Evolutionary conservation across 2,329 filamentous ascomycete species (phyloP).

Genomic region (Aspergillus eucalypticola): DNA sequence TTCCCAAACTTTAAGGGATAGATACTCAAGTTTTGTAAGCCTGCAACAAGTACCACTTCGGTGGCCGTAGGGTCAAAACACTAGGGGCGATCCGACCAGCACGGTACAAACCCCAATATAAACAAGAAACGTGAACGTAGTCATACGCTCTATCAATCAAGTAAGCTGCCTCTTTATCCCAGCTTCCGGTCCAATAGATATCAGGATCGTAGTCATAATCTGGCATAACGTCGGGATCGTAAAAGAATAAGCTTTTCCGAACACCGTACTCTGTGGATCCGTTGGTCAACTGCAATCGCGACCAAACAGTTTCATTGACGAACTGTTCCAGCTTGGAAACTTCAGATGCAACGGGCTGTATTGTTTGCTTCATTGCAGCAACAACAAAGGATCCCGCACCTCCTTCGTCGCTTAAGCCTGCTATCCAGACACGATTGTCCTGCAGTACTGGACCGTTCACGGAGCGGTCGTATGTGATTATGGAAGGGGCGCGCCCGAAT

Average conservation of each 20-base stretch:
- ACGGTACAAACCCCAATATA: slow-evolving; percentile 61
- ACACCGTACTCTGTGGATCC: slow-evolving; percentile 46
- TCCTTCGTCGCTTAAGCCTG: slow-evolving; percentile 61
- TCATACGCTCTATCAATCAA: slow-evolving; percentile 57
- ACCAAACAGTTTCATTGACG: slow-evolving; percentile 53
- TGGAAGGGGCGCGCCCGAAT: slow-evolving; percentile 56
- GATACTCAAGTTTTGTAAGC: slow-evolving; percentile 50
- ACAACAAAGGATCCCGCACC: slow-evolving; percentile 60
- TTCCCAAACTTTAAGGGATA: too few relatives aligned
- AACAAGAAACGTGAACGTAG: slow-evolving; percentile 58
- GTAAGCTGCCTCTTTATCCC: slow-evolving; percentile 52
- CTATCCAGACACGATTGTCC: slow-evolving; percentile 57
- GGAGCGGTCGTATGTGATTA: slow-evolving; percentile 57
- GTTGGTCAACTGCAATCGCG: slow-evolving; percentile 47
- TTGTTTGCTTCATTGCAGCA: slow-evolving; percentile 56
- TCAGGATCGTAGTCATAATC: slow-evolving; percentile 48
- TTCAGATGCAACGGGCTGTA: slow-evolving; percentile 53
- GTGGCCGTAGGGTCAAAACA: slow-evolving; percentile 44
- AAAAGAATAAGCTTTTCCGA: slow-evolving; percentile 59
- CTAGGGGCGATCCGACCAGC: slow-evolving; percentile 53
- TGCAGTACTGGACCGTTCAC: slow-evolving; percentile 42
- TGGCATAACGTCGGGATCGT: slow-evolving; percentile 49
- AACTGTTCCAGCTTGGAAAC: slow-evolving; percentile 57
- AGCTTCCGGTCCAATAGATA: slow-evolving; percentile 53
- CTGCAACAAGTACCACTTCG: slow-evolving; percentile 59